Base-by-base conservation (phyloP, 176 grass and related monocot species). In the Pontederia crassipes region DNA sequence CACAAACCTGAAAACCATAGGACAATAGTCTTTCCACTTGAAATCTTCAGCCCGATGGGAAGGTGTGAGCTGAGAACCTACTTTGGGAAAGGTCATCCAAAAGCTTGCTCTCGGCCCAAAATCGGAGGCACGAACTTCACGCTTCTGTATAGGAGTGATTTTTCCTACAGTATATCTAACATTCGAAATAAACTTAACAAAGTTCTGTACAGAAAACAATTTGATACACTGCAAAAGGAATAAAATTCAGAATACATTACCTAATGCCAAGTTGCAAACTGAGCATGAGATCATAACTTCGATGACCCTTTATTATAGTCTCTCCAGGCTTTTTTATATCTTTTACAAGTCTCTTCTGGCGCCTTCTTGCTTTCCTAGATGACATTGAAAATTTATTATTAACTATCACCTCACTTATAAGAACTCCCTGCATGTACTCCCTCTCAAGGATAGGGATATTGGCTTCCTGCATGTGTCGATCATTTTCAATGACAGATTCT, bases 11-110 rank as follows among this genome's bases (percentile, higher is more conserved):
- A 97, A 97, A 52, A 97, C 93, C 84, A 97, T 91, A 26, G 93
- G 93, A 48, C 93, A 97, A 57, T 97, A 97, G 57, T 97, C 93
- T 60, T 97, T 97, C 93, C 93, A 97, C 82, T 88, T 97, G 77
- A 97, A 97, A 85, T 97, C 87, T 80, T 97, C 93, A 10, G 93
- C 81, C 10, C 46, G 59, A 73, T 97, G 93, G 15, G 84, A 66
- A 65, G 93, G 93, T 64, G 93, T 97, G 57, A 97, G 78, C 26
- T 82, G 87, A 29, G 93, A 97, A 65, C 93, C 93, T 68, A 75
- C 76, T 83, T 87, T 85, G 16, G 87, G 93, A 45, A 97, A 97
- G 68, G 82, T 91, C 93, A 97, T 97, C 87, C 84, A 91, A 74
- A 97, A 97, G 76, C 93, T 97, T 80, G 93, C 93, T 76, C 64